phyloP scores from a whole-genome alignment of 2,329 filamentous ascomycete species.

The Chrysosporium keratinophilum region DNA sequence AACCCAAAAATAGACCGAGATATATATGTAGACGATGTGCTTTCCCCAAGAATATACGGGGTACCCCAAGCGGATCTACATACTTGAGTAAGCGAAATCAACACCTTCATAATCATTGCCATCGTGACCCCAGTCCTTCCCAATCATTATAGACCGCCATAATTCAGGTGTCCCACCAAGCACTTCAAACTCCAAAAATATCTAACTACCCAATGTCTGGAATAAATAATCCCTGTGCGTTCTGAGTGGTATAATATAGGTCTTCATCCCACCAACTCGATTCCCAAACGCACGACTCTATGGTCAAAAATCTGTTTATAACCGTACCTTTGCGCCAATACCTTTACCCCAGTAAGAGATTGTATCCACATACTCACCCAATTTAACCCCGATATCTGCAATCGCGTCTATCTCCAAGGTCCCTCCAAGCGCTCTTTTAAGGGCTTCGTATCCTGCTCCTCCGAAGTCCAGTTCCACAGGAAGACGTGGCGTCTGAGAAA shows the following conservation, averaged over 20 bases:
- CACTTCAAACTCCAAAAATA: too few relatives aligned
- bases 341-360: constrained; percentile 61
- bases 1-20: too few relatives aligned
- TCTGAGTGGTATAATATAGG: not conserved
- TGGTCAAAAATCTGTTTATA: constrained; percentile 17
- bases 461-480: constrained; percentile 72
- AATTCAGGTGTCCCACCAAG: too few relatives aligned
- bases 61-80: too few relatives aligned
- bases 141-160: too few relatives aligned
- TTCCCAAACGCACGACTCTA: not conserved
- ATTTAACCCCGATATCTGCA: constrained; percentile 61
- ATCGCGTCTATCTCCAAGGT: constrained; percentile 65
- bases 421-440: constrained; percentile 71
- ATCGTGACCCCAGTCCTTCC: too few relatives aligned
- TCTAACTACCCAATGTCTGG: too few relatives aligned
- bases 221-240: too few relatives aligned
- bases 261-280: not conserved
- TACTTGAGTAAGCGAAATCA: too few relatives aligned
- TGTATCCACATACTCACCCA: constrained; percentile 64
- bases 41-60: too few relatives aligned
- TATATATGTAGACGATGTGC: too few relatives aligned
- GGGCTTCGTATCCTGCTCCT: constrained; percentile 70
- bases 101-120: too few relatives aligned
- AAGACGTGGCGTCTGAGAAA: constrained; percentile 60
- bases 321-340: constrained; percentile 54